Conservation (phyloP, 495 filamentous ascomycete genomes). For the Lophium mytilinum region DNA sequence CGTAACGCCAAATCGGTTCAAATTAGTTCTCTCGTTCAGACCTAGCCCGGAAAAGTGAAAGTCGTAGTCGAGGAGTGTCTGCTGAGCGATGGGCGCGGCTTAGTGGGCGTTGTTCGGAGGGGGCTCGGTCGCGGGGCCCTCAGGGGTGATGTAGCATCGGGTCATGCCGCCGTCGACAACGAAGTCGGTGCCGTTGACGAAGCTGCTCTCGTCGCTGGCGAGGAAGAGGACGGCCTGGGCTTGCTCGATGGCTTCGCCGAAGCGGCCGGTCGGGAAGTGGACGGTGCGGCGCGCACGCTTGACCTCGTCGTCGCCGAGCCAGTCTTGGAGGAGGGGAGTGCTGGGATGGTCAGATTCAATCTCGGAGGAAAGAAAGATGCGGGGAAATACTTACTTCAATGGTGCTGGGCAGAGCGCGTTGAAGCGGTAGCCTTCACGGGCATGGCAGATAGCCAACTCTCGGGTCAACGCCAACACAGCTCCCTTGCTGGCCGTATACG, state of each 20-base stretch:
- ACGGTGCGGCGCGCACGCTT: slow-evolving; percentile 84
- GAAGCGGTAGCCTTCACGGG: slow-evolving; percentile 73
- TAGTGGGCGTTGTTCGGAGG: slow-evolving; percentile 52
- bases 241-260: slow-evolving; percentile 93
- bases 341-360: slow-evolving; percentile 25
- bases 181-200: slow-evolving; percentile 88
- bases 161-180: slow-evolving; percentile 96
- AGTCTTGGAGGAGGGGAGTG: slow-evolving; percentile 82
- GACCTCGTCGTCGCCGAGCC: slow-evolving; percentile 79
- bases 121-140: slow-evolving; percentile 63
- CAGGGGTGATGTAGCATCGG: slow-evolving; percentile 88
- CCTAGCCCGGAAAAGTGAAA: no score
- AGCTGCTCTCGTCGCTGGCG: slow-evolving; percentile 89
- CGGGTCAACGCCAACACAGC: slow-evolving; percentile 68
- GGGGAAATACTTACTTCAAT: slow-evolving; percentile 53
- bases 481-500: slow-evolving; percentile 92
- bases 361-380: not conserved
- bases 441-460: slow-evolving; percentile 40
- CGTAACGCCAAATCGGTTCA: no score
- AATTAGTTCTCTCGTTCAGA: no score
- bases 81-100: not conserved
- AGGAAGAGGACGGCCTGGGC: slow-evolving; percentile 90
- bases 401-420: slow-evolving; percentile 90
- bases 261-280: slow-evolving; percentile 90
- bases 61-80: no score